Evolutionary conservation across 2,329 filamentous ascomycete genomes (phyloP).

Genomic region (Fusarium euwallaceae): DNA sequence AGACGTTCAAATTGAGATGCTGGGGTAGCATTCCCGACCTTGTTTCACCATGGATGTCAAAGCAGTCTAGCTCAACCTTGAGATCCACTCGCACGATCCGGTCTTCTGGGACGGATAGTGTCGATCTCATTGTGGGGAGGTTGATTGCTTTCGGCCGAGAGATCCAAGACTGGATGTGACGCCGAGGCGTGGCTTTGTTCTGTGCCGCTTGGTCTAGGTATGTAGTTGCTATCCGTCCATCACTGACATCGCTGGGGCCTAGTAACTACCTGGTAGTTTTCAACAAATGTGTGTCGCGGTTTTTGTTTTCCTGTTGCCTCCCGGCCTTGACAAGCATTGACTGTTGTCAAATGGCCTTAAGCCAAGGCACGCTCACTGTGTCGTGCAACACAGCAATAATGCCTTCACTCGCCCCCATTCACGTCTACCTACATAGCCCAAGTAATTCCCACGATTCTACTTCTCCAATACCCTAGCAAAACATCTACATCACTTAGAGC

Average conservation of each 20-base stretch:
- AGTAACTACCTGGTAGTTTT: not conserved
- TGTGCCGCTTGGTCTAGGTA: not conserved
- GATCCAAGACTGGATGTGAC: not conserved
- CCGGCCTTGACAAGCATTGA: not conserved
- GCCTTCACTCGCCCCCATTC: not conserved
- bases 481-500: not conserved
- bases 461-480: not conserved
- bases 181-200: not conserved
- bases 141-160: not conserved
- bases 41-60: not conserved
- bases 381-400: not conserved
- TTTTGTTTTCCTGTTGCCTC: not conserved
- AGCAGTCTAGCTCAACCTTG: not conserved
- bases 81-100: constrained; percentile 1
- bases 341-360: not conserved
- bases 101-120: not conserved
- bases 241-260: not conserved
- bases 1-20: constrained; percentile 7
- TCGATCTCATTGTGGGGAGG: not conserved
- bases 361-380: not conserved
- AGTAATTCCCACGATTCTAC: not conserved
- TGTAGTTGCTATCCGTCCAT: not conserved
- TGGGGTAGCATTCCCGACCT: not conserved
- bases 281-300: not conserved
- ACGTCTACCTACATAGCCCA: not conserved